These are phyloP conservation scores for Rubia yunnanensis DNA, from an alignment of 257 asterid genomes.

Conservation along the genomic window DNA sequence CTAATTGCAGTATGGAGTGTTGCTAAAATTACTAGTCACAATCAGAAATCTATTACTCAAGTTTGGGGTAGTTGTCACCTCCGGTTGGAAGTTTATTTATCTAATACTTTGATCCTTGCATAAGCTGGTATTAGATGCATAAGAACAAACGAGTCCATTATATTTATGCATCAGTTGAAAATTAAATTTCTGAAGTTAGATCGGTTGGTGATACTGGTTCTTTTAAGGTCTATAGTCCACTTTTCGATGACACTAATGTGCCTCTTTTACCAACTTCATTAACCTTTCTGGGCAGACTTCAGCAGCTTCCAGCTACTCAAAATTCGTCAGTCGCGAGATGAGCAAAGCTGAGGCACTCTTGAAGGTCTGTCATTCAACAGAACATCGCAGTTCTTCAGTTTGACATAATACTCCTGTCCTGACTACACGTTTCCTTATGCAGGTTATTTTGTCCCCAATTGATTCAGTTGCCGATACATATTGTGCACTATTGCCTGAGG, in stretches of 20 bases:
- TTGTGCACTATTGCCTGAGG: constrained; percentile 97
- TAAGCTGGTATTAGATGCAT: neutral
- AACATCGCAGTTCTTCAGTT: neutral
- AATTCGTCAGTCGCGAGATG: constrained; percentile 94
- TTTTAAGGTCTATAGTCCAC: neutral
- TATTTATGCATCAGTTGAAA: neutral
- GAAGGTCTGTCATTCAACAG: constrained; percentile 42
- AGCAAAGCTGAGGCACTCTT: constrained; percentile 99
- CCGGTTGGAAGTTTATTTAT: neutral
- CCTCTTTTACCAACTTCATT: neutral
- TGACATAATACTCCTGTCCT: constrained; percentile 6
- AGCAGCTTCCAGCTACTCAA: constrained; percentile 84
- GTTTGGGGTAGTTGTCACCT: neutral
- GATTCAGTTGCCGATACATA: constrained; percentile 99
- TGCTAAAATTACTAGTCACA: too few species aligned
- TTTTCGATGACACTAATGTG: neutral
- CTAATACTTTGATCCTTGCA: neutral
- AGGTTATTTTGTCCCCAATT: constrained; percentile 91
- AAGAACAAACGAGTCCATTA: neutral
- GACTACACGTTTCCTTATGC: constrained; percentile 8
- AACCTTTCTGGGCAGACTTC: constrained; percentile 48
- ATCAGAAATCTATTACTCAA: neutral
- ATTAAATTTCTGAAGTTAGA: neutral
- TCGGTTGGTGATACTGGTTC: neutral
- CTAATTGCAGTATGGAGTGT: too few species aligned